These are phyloP conservation scores for Candida orba DNA, from an alignment of 805 yeast species.

Conservation along the genomic window DNA sequence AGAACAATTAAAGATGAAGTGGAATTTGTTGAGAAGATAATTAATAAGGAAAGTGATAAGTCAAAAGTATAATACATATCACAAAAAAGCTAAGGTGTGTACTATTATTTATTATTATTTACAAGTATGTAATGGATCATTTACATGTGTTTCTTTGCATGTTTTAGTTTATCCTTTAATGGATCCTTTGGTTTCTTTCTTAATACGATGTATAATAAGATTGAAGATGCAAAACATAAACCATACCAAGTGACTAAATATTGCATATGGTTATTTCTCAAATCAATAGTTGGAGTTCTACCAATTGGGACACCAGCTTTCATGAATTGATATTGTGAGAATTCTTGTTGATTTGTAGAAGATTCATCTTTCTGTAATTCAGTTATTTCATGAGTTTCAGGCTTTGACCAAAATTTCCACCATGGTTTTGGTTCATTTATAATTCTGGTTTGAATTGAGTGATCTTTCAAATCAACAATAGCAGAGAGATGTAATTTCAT, in stretches of 20 bases:
- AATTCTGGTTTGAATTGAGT: conserved; percentile 38
- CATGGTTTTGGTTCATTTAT: conserved; percentile 19
- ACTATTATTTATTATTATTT: background rate
- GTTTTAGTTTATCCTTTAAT: conserved; percentile 39
- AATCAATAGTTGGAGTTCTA: conserved; percentile 67
- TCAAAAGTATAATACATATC: background rate
- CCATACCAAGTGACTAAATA: conserved; percentile 96
- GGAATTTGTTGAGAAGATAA: conserved; percentile 9
- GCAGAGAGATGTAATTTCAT: conserved; percentile 75
- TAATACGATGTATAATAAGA: conserved; percentile 51
- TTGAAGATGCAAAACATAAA: conserved; percentile 62
- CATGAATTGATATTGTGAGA: conserved; percentile 50
- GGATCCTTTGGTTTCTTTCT: conserved; percentile 36
- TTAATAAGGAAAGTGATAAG: no score
- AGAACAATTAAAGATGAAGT: conserved; percentile 11
- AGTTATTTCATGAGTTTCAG: conserved; percentile 8
- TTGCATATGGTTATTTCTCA: conserved; percentile 85
- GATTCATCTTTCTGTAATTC: conserved; percentile 3
- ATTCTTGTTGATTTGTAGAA: conserved; percentile 27
- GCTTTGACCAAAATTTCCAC: conserved; percentile 24
- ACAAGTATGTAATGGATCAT: background rate
- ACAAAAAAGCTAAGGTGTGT: background rate
- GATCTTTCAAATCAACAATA: conserved; percentile 58
- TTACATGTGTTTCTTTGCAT: conserved; percentile 37
- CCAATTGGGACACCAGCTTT: conserved; percentile 90